A percentile compares a stretch with the other conserved stretches of the same genome.
Conservation (phyloP, 768 basidiomycete genomes). For the Nidularia sp. region DNA sequence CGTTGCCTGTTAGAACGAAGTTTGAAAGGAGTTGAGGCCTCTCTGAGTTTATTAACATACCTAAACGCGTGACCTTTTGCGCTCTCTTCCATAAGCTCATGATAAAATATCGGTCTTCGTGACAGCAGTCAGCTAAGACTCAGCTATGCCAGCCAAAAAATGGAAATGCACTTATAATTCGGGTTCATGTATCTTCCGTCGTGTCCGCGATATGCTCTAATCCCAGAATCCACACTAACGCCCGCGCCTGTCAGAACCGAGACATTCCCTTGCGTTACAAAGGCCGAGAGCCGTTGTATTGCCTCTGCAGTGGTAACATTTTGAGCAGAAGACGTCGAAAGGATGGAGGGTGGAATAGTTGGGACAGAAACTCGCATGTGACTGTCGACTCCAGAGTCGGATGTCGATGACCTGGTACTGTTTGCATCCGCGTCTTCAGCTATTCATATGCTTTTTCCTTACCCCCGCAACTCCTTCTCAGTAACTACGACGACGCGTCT, state of each 20-base stretch:
- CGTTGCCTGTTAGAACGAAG: no score
- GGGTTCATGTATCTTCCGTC: slow-evolving; percentile 89
- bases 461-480: slow-evolving; percentile 3
- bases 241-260: slow-evolving; percentile 86
- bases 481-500: background rate
- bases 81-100: slow-evolving; percentile 76
- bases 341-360: slow-evolving; percentile 59
- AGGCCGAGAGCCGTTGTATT: slow-evolving; percentile 55
- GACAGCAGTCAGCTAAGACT: slow-evolving; percentile 1
- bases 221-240: slow-evolving; percentile 93
- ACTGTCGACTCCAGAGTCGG: slow-evolving; percentile 25
- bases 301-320: slow-evolving; percentile 46
- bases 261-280: slow-evolving; percentile 68
- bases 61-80: slow-evolving; percentile 67
- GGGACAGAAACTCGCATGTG: slow-evolving; percentile 81
- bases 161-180: slow-evolving; percentile 66
- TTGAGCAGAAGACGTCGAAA: slow-evolving; percentile 36
- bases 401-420: slow-evolving; percentile 4
- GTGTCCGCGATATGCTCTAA: slow-evolving; percentile 86
- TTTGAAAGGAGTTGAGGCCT: no score
- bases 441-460: slow-evolving; percentile 3
- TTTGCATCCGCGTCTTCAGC: no score
- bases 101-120: slow-evolving; percentile 68
- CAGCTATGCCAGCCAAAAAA: background rate
- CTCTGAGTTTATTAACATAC: slow-evolving; percentile 28